Base-by-base conservation (phyloP, 2,329 filamentous ascomycete species). In the Calonectria multiphialidica region DNA sequence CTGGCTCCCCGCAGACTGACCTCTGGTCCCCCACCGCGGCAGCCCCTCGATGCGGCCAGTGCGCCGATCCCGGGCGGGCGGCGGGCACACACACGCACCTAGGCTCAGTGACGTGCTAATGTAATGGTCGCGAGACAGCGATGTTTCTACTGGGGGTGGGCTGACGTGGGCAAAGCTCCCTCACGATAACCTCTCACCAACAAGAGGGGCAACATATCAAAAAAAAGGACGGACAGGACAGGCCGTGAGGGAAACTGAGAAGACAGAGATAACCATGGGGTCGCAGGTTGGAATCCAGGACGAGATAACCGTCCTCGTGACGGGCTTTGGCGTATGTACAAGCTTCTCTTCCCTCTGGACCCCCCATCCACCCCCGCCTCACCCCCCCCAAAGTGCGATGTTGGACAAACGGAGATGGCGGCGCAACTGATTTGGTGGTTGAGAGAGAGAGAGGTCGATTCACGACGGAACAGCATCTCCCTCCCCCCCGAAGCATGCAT, bases 251-350 rank as follows among this genome's bases (percentile, higher is more conserved):
- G 45, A 53, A 30, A 49, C 47, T n/a, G n/a, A 37, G 53, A 57
- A 44, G 49, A 64, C 42, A 25, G 35, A 23, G 59, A 37, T 23
- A 57, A 47, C 65, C 40, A 84, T 85, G 83, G 83, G 82, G n/a
- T 85, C 83, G 1, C 81, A 82, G 59, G 75, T 77, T 28, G 76
- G 77, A 50, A 77, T 82, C 21, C 79, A 84, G 63, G 85, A 90
- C 47, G 90, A 92, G 78, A 81, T 91, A 73, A 90, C 86, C 28
- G 87, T 92, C 70, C 84, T 92, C 71, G 88, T 92, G 75, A 92
- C 90, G 16, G 91, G 91, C 70, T 93, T 92, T 79, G 88, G 85
- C 69, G 90, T 92, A 86, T 71, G 86, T 87, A 57, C 23, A 33
- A 8, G 5, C 28, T 30, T 35, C 55, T 35, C 55, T 53, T 44